phyloP scores from a whole-genome alignment of 148 eudicot species.

The Spergularia marina region DNA sequence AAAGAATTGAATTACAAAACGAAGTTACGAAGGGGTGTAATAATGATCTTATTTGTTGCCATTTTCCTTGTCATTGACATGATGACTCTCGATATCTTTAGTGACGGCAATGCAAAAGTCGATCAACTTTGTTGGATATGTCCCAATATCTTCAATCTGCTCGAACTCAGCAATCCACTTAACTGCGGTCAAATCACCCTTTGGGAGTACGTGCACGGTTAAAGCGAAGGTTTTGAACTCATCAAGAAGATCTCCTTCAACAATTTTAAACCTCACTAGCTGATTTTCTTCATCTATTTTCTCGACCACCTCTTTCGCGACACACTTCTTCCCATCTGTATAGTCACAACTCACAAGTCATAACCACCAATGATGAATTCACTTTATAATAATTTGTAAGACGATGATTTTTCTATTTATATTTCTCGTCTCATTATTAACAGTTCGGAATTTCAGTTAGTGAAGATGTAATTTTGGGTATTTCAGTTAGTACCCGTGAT shows the following conservation, averaged over 20 bases:
- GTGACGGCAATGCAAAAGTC: conserved; percentile 17
- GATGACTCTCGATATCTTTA: conserved; percentile 5
- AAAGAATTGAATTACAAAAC: too few species aligned
- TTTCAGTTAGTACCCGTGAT: too few species aligned
- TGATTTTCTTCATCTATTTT: conserved; percentile 13
- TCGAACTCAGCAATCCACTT: conserved; percentile 13
- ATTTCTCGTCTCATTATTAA: too few species aligned
- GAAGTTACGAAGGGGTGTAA: too few species aligned
- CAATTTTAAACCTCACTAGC: background rate
- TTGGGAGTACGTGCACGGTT: background rate
- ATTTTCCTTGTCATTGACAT: background rate
- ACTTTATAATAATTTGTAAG: background rate
- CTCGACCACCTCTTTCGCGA: conserved; percentile 6
- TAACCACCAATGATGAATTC: background rate
- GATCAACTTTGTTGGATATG: conserved; percentile 2
- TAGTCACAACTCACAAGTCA: too few species aligned
- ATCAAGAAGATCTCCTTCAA: conserved; percentile 16
- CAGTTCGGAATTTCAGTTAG: too few species aligned
- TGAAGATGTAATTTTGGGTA: too few species aligned
- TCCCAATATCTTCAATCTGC: background rate
- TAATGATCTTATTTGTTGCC: too few species aligned
- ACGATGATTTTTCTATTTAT: background rate
- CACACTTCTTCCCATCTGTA: conserved; percentile 15
- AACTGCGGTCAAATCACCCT: background rate
- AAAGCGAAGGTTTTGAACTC: conserved; percentile 2